Evolutionary conservation across 306 rosid species (phyloP).

Genomic region (Acacia acuminata): DNA sequence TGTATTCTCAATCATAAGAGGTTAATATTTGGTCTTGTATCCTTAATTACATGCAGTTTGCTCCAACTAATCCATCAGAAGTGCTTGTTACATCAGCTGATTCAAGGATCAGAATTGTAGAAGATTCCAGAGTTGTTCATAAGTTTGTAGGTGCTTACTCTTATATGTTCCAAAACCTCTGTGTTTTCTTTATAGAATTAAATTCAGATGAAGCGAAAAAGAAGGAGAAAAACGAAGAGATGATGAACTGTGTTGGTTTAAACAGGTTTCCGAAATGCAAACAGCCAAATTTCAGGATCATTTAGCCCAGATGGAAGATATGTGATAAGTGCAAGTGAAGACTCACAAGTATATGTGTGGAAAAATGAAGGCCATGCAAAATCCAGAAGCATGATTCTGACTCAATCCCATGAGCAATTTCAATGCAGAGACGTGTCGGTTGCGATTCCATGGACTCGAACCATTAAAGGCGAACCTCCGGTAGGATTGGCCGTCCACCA

Average conservation of each 20-base stretch:
- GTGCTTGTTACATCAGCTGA: constrained; percentile 83
- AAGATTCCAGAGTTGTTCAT: constrained; percentile 55
- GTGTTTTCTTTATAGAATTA: not conserved
- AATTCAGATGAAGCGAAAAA: not conserved
- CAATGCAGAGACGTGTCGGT: constrained; percentile 73
- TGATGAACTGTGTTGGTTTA: constrained; percentile 6
- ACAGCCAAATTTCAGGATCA: constrained; percentile 69
- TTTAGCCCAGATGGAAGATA: constrained; percentile 64
- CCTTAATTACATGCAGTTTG: not conserved
- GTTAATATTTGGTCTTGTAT: not conserved
- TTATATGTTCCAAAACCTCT: not conserved
- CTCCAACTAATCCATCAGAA: constrained; percentile 46
- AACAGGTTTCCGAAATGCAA: constrained; percentile 55
- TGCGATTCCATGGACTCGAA: constrained; percentile 75
- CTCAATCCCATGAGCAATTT: constrained; percentile 60
- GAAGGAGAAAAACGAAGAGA: not conserved
- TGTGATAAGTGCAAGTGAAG: constrained; percentile 78
- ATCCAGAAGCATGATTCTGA: constrained; percentile 30
- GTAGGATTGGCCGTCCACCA: not conserved
- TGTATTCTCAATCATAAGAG: not conserved
- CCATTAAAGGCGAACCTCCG: constrained; percentile 62
- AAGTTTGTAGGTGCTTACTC: constrained; percentile 58
- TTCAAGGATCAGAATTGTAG: constrained; percentile 67
- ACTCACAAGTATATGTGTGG: constrained; percentile 77
- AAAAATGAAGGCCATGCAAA: constrained; percentile 57